These are phyloP conservation scores for Botrytis squamosa DNA, from an alignment of 2,329 filamentous ascomycete genomes.

Conservation along the genomic window DNA sequence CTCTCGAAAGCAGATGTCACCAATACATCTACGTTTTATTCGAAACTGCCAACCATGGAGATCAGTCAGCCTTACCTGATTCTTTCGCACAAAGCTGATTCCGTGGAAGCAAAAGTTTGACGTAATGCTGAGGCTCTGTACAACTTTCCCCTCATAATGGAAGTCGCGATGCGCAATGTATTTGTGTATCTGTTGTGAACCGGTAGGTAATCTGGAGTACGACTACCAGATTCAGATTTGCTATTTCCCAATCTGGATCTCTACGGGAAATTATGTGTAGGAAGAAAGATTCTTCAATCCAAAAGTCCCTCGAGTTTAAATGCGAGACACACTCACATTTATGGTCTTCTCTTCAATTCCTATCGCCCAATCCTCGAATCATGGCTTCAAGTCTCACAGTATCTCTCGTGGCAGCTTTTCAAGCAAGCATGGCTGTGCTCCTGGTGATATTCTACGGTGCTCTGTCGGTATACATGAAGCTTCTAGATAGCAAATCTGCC, in stretches of 20 bases:
- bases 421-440: conserved; percentile 49
- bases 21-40: neutral
- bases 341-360: neutral
- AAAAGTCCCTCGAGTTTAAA: neutral
- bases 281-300: neutral
- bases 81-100: neutral
- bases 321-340: neutral
- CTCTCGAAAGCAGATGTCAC: neutral
- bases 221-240: neutral
- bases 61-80: neutral
- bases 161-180: neutral
- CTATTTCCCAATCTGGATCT: neutral
- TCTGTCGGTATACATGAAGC: conserved; percentile 42
- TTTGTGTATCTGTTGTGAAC: neutral
- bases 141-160: neutral
- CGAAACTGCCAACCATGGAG: neutral
- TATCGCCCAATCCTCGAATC: neutral
- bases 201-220: neutral
- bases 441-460: conserved; percentile 48
- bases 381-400: conserved; percentile 36
- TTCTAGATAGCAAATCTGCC: conserved; percentile 42
- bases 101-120: neutral
- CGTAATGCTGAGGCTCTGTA: neutral
- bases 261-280: neutral
- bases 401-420: conserved; percentile 47